Evolutionary conservation across 768 basidiomycete species (phyloP), one percentile per base, ranked within the genome.

Genomic region (Lanmaoa pseudosensibilis): DNA sequence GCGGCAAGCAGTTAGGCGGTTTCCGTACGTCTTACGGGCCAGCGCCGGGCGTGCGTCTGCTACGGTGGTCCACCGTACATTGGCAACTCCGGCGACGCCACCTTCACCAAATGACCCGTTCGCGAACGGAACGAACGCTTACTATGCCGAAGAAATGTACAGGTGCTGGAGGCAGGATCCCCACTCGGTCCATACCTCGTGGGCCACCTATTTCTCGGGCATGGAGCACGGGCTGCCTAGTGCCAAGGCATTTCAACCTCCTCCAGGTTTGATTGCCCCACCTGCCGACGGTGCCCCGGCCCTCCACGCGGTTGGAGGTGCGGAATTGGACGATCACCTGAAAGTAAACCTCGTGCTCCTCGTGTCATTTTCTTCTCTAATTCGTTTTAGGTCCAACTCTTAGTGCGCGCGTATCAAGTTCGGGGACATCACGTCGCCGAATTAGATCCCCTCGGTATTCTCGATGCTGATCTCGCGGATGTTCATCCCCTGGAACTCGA

Each of bases 121-220:
- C 71, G 95, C 94, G 13, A 96, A 92, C 56, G 94, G 94, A 40
- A 94, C 90, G 40, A 98, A 97, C 74, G 80, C 93, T 23, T 94
- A 96, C 78, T 98, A 98, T 70, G 90, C 89, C 19, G 95, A 92
- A 65, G 93, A 96, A 74, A 98, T 98, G 96, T 98, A 96, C 76
- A 83, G 85, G 62, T 85, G 88, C 64, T 94, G 92, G 92, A 83
- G 82, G 72, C 82, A 91, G 76, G 93, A 99, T 74, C 92, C 94
- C 41, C 82, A 84, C 59, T 88, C 90, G 21, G 97, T 99, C 0
- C 97, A 99, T 77, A 79, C 83, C 1, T 97, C 94, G 5, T 99
- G 97, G 97, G 82, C 89, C 57, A 82, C 86, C 50, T 99, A 99
- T 76, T 99, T 99, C 69, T 82, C 87, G 4, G 96, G 92, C 39